Evolutionary conservation across 1,284 basidiomycete genomes (phyloP).

Genomic region (Cryptococcus hybrid): DNA sequence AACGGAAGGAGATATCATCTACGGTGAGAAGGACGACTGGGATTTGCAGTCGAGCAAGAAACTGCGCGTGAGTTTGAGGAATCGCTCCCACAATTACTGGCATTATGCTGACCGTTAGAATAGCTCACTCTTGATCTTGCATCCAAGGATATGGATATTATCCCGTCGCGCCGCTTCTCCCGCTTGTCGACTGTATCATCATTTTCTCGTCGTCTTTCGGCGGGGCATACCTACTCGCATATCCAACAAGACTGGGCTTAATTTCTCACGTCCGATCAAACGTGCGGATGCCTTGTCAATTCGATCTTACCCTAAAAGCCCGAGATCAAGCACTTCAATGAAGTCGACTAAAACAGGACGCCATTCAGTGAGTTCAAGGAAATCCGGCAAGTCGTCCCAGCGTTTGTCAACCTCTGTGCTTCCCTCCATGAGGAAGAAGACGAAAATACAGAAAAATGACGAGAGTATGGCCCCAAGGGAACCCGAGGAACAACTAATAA

Average conservation of each 20-base stretch:
- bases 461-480: background rate
- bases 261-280: constrained; percentile 5
- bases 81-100: too few relatives aligned
- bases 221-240: background rate
- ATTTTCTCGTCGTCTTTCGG: constrained; percentile 12
- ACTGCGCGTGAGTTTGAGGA: constrained; percentile 8
- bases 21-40: constrained; percentile 5
- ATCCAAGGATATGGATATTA: constrained; percentile 10
- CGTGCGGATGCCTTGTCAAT: background rate
- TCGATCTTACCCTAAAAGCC: background rate
- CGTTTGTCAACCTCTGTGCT: background rate
- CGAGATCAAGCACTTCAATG: background rate
- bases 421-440: background rate
- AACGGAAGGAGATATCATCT: constrained; percentile 1
- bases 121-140: constrained; percentile 18
- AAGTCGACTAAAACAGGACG: background rate
- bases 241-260: constrained; percentile 1
- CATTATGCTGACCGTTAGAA: background rate
- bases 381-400: background rate
- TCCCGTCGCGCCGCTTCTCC: constrained; percentile 10
- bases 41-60: constrained; percentile 9
- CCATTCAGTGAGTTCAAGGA: background rate
- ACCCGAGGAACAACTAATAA: constrained; percentile 7
- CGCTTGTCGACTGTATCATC: constrained; percentile 17
- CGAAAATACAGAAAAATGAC: background rate